These are phyloP conservation scores for Yamadazyma siamensis DNA, from an alignment of 1,139 yeast genomes.

Conservation along the genomic window DNA sequence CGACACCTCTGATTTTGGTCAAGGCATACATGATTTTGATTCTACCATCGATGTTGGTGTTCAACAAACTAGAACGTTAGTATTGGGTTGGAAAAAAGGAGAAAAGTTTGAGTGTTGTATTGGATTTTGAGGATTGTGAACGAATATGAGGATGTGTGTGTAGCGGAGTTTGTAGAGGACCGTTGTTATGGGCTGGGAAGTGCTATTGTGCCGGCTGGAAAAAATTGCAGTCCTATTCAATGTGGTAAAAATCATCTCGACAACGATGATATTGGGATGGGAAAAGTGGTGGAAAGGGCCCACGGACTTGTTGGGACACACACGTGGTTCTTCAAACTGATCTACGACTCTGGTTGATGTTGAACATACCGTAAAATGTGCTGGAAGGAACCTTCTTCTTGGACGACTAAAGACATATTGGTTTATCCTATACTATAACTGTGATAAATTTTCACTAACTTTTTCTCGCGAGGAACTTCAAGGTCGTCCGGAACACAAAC, in stretches of 20 bases:
- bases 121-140: no score
- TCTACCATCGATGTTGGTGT: conserved; percentile 99
- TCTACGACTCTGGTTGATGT: background rate
- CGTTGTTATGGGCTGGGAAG: no score
- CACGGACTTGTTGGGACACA: no score
- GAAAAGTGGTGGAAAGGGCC: no score
- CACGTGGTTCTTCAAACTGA: no score
- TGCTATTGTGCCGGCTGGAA: no score
- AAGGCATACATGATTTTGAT: conserved; percentile 99
- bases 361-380: conserved; percentile 97
- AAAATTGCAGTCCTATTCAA: no score
- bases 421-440: conserved; percentile 16
- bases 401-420: conserved; percentile 95
- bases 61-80: conserved; percentile 72
- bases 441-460: conserved; percentile 8
- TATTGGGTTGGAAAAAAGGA: conserved; percentile 4
- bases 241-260: no score
- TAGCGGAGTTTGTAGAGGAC: no score
- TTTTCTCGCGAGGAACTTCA: conserved; percentile 6
- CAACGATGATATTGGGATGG: no score
- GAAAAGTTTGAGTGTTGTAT: no score
- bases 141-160: no score
- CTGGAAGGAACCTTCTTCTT: conserved; percentile 99
- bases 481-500: conserved; percentile 8
- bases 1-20: conserved; percentile 99